Base-by-base conservation (phyloP, 208 protist genomes). In the Trypanosoma grayi region DNA sequence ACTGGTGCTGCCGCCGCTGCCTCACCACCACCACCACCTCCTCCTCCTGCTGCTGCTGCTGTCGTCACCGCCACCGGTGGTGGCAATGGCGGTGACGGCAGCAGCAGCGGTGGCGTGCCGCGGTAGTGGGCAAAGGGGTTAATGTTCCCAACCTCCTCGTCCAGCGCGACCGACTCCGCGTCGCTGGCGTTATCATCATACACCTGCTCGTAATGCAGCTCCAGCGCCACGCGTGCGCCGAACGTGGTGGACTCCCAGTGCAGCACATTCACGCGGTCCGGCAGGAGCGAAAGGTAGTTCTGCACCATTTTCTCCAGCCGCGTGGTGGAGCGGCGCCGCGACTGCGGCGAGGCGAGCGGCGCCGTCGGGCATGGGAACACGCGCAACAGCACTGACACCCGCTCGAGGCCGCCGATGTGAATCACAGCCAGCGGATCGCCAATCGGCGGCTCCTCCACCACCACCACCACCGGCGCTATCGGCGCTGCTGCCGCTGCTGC, bases 361-460 rank as follows among this genome's bases (percentile, higher is more conserved):
- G 11, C 56, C 34, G 25, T 48, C 0, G 36, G 27, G 46, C 24
- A 60, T 3, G 69, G 69, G 33, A 75, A 75, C 20, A 64, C 55
- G 27, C 69, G 60, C 25, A 75, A 33, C 3, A 63, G 16, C 22
- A 75, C 61, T 2, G 36, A 46, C 2, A 75, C 14, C 28, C 40
- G 34, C n/a, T 61, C 68, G n/a, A 56, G 11, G 1, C 45, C 53
- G 20, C 44, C 53, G 11, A 71, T 40, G 46, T 79, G 73, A 47
- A 92, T 63, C 7, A 85, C 57, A 0, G 70, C 74, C 1, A 93
- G 60, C 16, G 87, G 87, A 47, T 93, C 87, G 22, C 79, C 83
- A 28, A 93, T 65, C 40, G 73, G 54, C 27, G 83, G 75, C 65
- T 93, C 87, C 67, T 89, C 81, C 43, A 89, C 83, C n/a, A 66